Base-by-base conservation (phyloP, 129 eudicot genomes). In the Lonicera japonica region DNA sequence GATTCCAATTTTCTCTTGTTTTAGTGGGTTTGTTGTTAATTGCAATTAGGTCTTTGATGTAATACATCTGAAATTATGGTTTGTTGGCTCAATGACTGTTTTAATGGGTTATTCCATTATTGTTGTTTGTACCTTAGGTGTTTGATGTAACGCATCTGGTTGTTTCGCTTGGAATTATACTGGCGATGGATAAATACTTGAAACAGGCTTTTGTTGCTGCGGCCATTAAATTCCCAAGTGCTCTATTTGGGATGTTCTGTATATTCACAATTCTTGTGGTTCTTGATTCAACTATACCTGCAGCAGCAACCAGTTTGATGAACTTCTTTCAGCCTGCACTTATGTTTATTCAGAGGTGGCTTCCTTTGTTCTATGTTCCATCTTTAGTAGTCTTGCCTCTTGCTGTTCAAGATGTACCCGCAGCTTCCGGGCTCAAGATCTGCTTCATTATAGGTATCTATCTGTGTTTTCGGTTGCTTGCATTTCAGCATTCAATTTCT, bases 201-300 rank as follows among this genome's bases (percentile, higher is more conserved):
- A 88, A 94, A 77, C 38, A 80, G 75, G 96, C 96, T 45, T 94
- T 94, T 68, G 87, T 81, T 52, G 77, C 89, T 21, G 99, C 96
- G 36, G 85, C 96, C 34, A 94, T 94, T 58, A 85, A 94, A 73
- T 94, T 94, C 64, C 99, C 99, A 39, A 94, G 99, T 82, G 96
- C 99, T 21, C 66, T 94, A 21, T 94, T 94, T 69, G 99, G 99
- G 78, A 94, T 94, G 99, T 94, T 94, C 66, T 94, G 99, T 57
- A 80, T 82, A 68, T 94, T 94, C 68, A 80, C 84, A 11, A 70
- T 94, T 53, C 87, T 94, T 38, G 76, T 81, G 67, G 55, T 70
- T 69, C 99, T 94, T 60, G 99, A 94, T 75, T 71, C 81, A 20
- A 75, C 78, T 17, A 50, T 85, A 64, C 99, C 99, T 5, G 85